Evolutionary conservation across 2,329 filamentous ascomycete genomes (phyloP), one percentile per base, ranked within the genome.

Genomic region (Aspergillus nomiae): DNA sequence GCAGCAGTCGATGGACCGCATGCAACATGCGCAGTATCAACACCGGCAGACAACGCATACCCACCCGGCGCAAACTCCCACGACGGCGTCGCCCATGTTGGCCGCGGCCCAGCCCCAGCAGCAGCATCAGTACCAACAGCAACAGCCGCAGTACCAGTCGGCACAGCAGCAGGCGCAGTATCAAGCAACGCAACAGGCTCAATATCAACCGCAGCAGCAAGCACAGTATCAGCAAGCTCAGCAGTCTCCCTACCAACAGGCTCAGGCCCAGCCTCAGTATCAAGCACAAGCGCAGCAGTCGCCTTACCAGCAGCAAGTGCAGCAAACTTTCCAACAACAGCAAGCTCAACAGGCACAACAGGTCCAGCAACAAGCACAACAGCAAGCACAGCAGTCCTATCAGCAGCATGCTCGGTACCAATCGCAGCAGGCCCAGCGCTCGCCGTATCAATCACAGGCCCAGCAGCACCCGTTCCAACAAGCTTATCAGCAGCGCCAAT

Each of bases 1-100:
- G 7, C 74, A 76, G 64, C 73, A 74, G 56, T 66, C 69, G 1
- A 58, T 74, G 56, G 74, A 76, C 26, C 63, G 73, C 41, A 60
- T 75, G 11, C 72, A 73, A 30, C 73, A 72, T 9, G 69, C 73
- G 45, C 73, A 73, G 2, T 65, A 71, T 14, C 73, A 74, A 56
- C 70, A 72, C 3, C 70, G 71, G 8, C 66, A 66, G 48, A 51
- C 60, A 16, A 51, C 66, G 14, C 63, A 69, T 58, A 38, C 62
- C 9, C 63, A 69, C 55, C 58, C 64, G 14, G 46, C 63, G 11
- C 61, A 67, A 30, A 60, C 66, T 1, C 56, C 62, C 26, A 65
- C 65, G 4, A 64, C 66, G 46, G 67, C 66, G 3, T 70, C 67
- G 34, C 68, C 68, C 38, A 69, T 70, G 64, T 59, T 69, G 51